Base-by-base conservation (phyloP, 805 yeast genomes). In the Candida ipomoeae region DNA sequence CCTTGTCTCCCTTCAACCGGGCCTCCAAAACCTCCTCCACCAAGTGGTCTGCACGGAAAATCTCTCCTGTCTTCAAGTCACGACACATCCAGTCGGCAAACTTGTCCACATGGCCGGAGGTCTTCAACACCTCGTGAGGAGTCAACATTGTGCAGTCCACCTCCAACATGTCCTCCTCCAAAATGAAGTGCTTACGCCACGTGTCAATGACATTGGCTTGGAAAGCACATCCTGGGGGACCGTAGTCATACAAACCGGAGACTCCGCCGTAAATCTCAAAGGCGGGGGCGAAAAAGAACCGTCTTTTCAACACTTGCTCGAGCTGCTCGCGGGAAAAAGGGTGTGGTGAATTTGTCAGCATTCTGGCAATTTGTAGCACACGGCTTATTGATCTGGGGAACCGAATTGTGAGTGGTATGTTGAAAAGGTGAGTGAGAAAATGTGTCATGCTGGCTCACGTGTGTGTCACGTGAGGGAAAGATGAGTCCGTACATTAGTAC, bases 1-100 rank as follows among this genome's bases (percentile, higher is more conserved):
- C 92, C 72, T 88, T 84, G 75, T 94, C 96, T 63, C 99, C 99
- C 74, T 92, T 94, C 70, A 94, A 80, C 69, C 99, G 83, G 52
- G 96, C 80, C 77, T 94, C 99, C 61, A 94, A 77, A 11, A 95
- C 99, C 75, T 94, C 99, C 75, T 94, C 99, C 46, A 94, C 96
- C 62, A 94, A 77, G 71, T 94, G 99, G 71, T 94, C 99, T 48
- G 97, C 98, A 74, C 99, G 83, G 79, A 94, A 94, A 61, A 94
- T 94, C 75, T 94, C 99, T 59, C 99, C 99, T 38, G 97, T 88
- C 68, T 88, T 88, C 64, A 83, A 76, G 71, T 94, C 99, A 64
- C 87, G 84, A 72, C 97, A 90, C 99, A 94, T 94, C 97, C 96
- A 94, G 71, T 94, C 99, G 58, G 97, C 89, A 67, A 94, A 94